Base-by-base conservation (phyloP, 73 alveolate genomes). In the Paramecium sonneborni region DNA sequence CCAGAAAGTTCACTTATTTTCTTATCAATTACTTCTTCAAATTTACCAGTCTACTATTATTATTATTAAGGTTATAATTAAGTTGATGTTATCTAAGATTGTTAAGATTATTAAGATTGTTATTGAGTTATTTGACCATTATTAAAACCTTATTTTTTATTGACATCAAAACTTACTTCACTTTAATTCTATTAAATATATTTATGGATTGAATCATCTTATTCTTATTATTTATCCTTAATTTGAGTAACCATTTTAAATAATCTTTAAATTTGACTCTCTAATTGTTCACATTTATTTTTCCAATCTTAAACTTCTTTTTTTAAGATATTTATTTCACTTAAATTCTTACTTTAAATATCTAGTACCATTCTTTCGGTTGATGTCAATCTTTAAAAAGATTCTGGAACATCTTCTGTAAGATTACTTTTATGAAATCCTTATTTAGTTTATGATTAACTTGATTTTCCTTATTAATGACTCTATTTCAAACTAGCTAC, bases 401-500 rank as follows among this genome's bases (percentile, higher is more conserved):
- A 62, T 14, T 62, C 84, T 12, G 84, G 84, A 3, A 37, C 87
- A 14, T 74, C 56, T 14, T 37, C 56, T 37, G 87, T 34, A 3
- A 74, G 28, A 37, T 74, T 39, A 35, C 87, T 37, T 37, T 74
- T 74, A 23, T 74, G 87, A 12, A 37, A 74, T 1, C 58, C 56
- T 39, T 74, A 37, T n/a, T 74, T 37, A 1, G 58, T 39, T 37
- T 74, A 74, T 35, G 58, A 37, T 74, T 74, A 11, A 39, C 67
- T 34, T n/a, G 87, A 62, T 26, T 62, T 62, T 62, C 84, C 84
- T 62, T 39, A 20, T 43, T 39, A 14, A 44, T 79, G 90, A 34
- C 76, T 43, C 30, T 79, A 44, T 79, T 79, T 79, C 26, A 79
- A 39, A 79, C 90, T 79, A 21, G 90, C 90, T n/a, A 79, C 90